Base-by-base conservation (phyloP, 2,329 filamentous ascomycete genomes). In the Hypoxylon sp. region DNA sequence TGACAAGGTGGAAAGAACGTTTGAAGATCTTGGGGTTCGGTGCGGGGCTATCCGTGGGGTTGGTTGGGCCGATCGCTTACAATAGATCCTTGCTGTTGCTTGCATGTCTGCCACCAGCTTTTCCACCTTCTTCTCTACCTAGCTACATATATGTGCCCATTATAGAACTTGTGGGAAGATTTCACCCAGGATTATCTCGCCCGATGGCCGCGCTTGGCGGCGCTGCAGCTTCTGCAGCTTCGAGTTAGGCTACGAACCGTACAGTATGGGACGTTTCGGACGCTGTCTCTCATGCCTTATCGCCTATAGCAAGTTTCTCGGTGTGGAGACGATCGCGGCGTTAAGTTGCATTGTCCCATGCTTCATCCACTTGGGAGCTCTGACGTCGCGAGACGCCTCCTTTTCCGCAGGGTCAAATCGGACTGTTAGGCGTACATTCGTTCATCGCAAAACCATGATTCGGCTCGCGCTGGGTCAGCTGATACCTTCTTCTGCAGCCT, bases 11-110 rank as follows among this genome's bases (percentile, higher is more conserved):
- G 63, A 61, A 51, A 66, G 53, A 70, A 61, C 64, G 49, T 61
- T 65, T 70, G 68, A 70, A 70, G 68, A 70, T 70, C 68, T 70
- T 68, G 65, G 60, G 49, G 61, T 69, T 66, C 33, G 40, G 58
- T 70, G 68, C 68, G 68, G 68, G 68, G 68, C 68, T 70, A 69
- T 69, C 68, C 68, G 68, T 70, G 68, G 68, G 66, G 68, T 70
- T 67, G 68, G 66, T 65, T 67, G 55, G 57, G 68, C 38, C 68
- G 68, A 70, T 70, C 68, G 53, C 51, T 61, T 61, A 61, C 53
- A 53, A 65, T 46, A 54, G 42, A 65, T 58, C 59, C 63, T 60
- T 62, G 61, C 46, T 56, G 55, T 45, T 26, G 28, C 55, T 65
- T 59, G 56, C 52, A 62, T 59, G 11, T 24, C 30, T 26, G 30